Base-by-base conservation (phyloP, 2,329 filamentous ascomycete species). In the Verticillium tricorpus region DNA sequence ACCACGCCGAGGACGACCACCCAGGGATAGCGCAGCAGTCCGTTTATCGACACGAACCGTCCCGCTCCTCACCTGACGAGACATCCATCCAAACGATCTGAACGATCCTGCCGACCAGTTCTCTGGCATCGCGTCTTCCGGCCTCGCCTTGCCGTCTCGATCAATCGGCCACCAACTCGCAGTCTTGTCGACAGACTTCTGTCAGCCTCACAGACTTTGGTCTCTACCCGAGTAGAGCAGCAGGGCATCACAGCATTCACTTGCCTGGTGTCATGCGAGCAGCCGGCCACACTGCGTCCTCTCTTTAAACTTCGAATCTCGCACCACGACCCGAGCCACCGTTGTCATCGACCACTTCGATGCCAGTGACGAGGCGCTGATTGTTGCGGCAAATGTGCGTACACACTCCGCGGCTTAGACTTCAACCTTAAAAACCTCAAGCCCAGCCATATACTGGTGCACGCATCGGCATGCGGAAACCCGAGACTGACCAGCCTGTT, bases 201-300 rank as follows among this genome's bases (percentile, higher is more conserved):
- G 8, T 5, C 28, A 28, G 28, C 28, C 28, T 28, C 28, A 5
- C 28, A 28, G 28, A 28, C 28, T 28, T 28, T 28, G 28, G 28
- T 25, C 8, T 52, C n/a, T 25, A 19, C 19, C n/a, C n/a, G 4
- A 11, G 45, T 25, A 19, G 19, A 52, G 22, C 1, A 22, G 22
- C 15, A 19, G n/a, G 45, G 22, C 45, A 52, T 19, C 54, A 31
- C 25, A 56, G 40, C 45, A 55, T 59, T 59, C 58, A 28, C 58
- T 59, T 59, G 58, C 45, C 32, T 37, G 45, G 40, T 59, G 25
- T 54, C 40, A 59, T 59, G 58, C 45, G 40, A 54, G 17, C 40
- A 19, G 40, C 19, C 31, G 50, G 28, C 19, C 28, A 25, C 40
- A 37, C 45, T 59, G 9, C 5, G 11, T 25, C 11, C 31, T 19